A percentile compares a stretch with the other conserved stretches of the same genome.
These are phyloP conservation scores for Curvularia sp. DNA, from an alignment of 2,329 filamentous ascomycete genomes.

Conservation along the genomic window DNA sequence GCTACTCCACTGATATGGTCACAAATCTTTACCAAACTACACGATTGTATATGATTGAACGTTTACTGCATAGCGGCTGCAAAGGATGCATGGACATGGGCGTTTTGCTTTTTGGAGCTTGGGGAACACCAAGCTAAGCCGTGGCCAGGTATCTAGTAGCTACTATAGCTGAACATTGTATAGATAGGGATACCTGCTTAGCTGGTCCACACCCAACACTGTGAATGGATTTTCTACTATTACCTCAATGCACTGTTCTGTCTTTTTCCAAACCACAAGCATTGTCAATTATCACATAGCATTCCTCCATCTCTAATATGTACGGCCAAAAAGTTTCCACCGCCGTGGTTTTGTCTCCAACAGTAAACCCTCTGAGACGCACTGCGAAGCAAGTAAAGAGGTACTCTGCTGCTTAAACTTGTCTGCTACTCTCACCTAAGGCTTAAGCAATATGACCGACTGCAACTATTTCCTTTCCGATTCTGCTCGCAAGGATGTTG, in stretches of 20 bases:
- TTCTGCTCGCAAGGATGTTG: not conserved
- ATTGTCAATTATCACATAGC: not conserved
- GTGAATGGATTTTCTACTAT: not conserved
- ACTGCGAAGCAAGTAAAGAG: not conserved
- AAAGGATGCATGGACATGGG: conserved; percentile 12
- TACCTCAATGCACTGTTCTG: not conserved
- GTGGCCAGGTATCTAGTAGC: not conserved
- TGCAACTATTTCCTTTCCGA: not conserved
- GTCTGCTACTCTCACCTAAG: not conserved
- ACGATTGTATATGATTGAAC: conserved; percentile 14
- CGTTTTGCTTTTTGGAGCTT: conserved; percentile 6
- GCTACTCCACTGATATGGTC: not conserved
- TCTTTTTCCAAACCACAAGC: not conserved
- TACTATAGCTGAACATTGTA: conserved; percentile 3
- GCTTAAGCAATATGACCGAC: not conserved
- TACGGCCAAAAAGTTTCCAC: not conserved
- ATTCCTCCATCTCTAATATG: not conserved
- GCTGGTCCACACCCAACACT: not conserved
- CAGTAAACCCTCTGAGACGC: not conserved
- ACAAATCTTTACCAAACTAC: not conserved
- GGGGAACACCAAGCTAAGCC: not conserved
- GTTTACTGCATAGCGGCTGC: conserved; percentile 7
- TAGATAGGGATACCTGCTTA: not conserved
- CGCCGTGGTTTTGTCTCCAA: not conserved
- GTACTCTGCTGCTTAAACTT: not conserved